phyloP scores from a whole-genome alignment of 495 filamentous ascomycete species.

The Sordaria brevicollis region DNA sequence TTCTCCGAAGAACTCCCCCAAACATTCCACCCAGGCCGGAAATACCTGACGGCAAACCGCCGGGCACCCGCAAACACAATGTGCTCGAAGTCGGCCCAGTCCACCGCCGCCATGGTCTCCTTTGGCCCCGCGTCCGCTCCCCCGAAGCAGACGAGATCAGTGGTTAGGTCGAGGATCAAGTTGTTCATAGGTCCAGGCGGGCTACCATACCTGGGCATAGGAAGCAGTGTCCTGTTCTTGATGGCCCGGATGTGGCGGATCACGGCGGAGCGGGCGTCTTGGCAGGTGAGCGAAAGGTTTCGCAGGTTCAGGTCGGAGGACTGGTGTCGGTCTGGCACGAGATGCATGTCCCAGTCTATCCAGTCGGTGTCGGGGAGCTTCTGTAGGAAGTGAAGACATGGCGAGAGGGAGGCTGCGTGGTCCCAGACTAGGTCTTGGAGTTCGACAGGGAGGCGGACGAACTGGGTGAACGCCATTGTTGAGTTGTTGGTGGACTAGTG shows the following conservation, averaged over 20 bases:
- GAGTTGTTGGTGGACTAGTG: constrained; percentile 16
- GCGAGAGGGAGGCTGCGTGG: constrained; percentile 8
- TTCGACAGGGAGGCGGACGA: constrained; percentile 12
- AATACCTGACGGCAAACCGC: constrained; percentile 11
- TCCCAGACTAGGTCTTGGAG: constrained; percentile 17
- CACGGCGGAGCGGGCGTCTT: not conserved
- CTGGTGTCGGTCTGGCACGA: constrained; percentile 24
- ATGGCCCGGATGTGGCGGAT: not conserved
- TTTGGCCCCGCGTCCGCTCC: not conserved
- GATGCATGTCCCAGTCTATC: constrained; percentile 9
- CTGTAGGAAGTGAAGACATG: constrained; percentile 16
- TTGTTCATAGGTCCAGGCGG: not conserved
- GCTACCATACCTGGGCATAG: constrained; percentile 8
- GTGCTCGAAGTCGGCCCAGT: constrained; percentile 9
- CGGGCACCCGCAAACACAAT: constrained; percentile 8
- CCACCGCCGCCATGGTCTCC: constrained; percentile 1
- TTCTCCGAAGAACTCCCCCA: not conserved
- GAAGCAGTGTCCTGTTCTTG: constrained; percentile 5
- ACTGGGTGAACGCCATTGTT: constrained; percentile 20
- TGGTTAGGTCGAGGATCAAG: constrained; percentile 7
- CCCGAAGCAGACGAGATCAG: constrained; percentile 12
- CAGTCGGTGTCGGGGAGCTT: constrained; percentile 42
- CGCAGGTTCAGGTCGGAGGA: constrained; percentile 16
- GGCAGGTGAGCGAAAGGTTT: constrained; percentile 9
- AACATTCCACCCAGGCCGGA: constrained; percentile 4